Evolutionary conservation across 495 filamentous ascomycete genomes (phyloP).

Genomic region (Neurospora sp.): DNA sequence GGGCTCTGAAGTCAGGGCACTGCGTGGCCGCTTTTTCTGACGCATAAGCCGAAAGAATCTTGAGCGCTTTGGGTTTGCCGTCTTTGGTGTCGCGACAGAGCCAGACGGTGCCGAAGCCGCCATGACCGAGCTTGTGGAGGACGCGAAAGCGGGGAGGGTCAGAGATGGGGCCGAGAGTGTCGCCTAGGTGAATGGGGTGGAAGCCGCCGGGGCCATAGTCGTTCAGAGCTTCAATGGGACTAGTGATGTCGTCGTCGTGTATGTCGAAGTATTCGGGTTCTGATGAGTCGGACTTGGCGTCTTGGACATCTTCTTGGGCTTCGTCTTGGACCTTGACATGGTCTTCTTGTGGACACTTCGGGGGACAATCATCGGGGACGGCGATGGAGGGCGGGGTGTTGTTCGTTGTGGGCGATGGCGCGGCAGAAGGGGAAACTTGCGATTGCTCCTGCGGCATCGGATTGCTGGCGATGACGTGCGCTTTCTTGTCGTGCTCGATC

Average conservation of each 20-base stretch:
- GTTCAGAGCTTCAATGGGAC: not conserved
- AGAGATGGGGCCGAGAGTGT: not conserved
- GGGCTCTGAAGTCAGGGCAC: slow-evolving; percentile 9
- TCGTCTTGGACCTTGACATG: not conserved
- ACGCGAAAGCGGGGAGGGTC: slow-evolving; percentile 22
- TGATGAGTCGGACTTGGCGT: not conserved
- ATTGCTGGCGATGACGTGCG: no score
- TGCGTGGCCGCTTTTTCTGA: not conserved
- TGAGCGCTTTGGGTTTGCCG: not conserved
- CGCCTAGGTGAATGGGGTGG: slow-evolving; percentile 1
- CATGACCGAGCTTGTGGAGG: slow-evolving; percentile 32
- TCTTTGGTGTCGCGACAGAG: slow-evolving; percentile 24
- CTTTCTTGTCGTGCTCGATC: no score
- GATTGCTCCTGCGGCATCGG: no score
- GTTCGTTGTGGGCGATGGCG: not conserved
- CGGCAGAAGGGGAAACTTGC: not conserved
- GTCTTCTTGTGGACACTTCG: not conserved
- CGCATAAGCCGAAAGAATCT: not conserved
- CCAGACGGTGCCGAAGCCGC: slow-evolving; percentile 36
- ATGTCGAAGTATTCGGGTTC: not conserved
- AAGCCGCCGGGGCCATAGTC: slow-evolving; percentile 10
- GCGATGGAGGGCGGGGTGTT: not conserved
- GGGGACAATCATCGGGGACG: not conserved
- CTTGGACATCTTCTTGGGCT: not conserved
- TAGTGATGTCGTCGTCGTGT: not conserved